Conservation (phyloP, 495 filamentous ascomycete genomes). For the Neurospora sp. region DNA sequence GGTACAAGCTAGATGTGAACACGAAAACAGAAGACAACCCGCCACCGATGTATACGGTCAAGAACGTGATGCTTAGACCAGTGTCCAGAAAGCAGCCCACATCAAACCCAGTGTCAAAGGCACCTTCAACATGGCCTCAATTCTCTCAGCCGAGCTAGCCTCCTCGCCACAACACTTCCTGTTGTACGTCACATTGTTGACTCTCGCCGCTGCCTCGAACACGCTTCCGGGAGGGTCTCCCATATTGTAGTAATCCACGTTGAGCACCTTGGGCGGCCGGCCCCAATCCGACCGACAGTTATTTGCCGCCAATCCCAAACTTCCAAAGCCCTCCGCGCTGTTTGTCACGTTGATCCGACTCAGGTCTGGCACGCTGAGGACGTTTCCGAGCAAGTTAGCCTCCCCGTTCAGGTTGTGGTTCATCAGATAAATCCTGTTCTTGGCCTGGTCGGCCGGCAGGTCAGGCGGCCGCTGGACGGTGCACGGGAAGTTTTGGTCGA, state of each 20-base stretch:
- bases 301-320: conserved; percentile 57
- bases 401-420: conserved; percentile 87
- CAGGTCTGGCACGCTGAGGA: conserved; percentile 67
- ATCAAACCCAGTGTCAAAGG: conserved; percentile 5
- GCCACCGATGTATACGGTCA: not conserved
- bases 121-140: conserved; percentile 2
- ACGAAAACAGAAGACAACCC: not conserved
- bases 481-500: conserved; percentile 55
- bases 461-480: conserved; percentile 58
- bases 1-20: not conserved
- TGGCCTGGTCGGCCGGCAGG: conserved; percentile 39
- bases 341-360: conserved; percentile 60
- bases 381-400: conserved; percentile 47
- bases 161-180: conserved; percentile 57
- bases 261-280: conserved; percentile 71
- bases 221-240: conserved; percentile 66
- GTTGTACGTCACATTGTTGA: conserved; percentile 79
- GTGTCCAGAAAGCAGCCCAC: conserved; percentile 2
- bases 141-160: conserved; percentile 14
- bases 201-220: conserved; percentile 76
- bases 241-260: conserved; percentile 82
- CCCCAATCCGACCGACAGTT: conserved; percentile 61
- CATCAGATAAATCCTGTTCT: conserved; percentile 67
- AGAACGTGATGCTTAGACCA: not conserved
- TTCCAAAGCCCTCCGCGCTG: conserved; percentile 51